Evolutionary conservation across 2,329 filamentous ascomycete species (phyloP).

Genomic region (Ceratocystis colombiana): DNA sequence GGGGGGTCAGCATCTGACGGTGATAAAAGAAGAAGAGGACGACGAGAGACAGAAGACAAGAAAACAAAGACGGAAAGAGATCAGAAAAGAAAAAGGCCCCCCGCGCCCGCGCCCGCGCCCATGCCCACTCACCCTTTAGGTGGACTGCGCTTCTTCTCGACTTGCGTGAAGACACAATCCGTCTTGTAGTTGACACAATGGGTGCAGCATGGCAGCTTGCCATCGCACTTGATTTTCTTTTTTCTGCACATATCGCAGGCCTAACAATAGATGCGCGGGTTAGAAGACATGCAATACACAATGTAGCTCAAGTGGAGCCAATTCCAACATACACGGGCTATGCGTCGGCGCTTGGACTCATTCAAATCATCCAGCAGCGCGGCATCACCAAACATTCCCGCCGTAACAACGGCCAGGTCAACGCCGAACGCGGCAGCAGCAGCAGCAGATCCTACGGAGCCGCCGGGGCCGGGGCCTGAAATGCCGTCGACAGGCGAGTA

Average conservation of each 20-base stretch:
- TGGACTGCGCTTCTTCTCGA: conserved; percentile 96
- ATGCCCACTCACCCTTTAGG: conserved; percentile 68
- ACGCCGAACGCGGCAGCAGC: conserved; percentile 37
- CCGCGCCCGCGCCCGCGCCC: no score
- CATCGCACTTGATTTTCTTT: conserved; percentile 96
- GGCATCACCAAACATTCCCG: conserved; percentile 51
- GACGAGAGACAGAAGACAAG: background rate
- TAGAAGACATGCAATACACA: background rate
- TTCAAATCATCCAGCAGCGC: conserved; percentile 54
- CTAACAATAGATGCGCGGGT: conserved; percentile 35
- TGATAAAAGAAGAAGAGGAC: conserved; percentile 16
- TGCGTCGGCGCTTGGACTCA: conserved; percentile 80
- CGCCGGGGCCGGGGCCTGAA: conserved; percentile 29
- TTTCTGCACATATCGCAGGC: conserved; percentile 96
- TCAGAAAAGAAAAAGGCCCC: no score
- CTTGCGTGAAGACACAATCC: conserved; percentile 91
- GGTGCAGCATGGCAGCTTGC: conserved; percentile 85
- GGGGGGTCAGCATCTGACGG: background rate
- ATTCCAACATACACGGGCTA: conserved; percentile 56
- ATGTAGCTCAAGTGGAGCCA: background rate
- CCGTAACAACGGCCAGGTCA: conserved; percentile 42
- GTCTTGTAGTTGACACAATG: conserved; percentile 98
- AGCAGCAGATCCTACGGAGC: conserved; percentile 33
- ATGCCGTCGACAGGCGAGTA: conserved; percentile 50
- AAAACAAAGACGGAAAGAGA: background rate